These are phyloP conservation scores for Cutaneotrichosporon sp. DNA, from an alignment of 1,284 basidiomycete species.

Conservation along the genomic window DNA sequence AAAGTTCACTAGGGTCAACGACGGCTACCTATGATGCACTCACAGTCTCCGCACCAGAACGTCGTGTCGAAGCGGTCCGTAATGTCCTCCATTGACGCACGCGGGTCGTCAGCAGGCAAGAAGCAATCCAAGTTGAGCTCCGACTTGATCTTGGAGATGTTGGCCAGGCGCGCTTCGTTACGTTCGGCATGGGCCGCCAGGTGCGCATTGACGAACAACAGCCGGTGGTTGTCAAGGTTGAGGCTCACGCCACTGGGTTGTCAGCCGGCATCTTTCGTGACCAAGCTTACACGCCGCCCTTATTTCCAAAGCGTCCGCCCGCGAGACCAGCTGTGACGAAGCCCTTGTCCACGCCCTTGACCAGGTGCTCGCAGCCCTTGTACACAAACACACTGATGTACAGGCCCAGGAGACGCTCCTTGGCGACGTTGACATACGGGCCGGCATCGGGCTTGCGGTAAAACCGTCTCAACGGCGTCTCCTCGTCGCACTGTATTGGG, in stretches of 20 bases:
- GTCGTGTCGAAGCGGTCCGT: constrained; percentile 54
- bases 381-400: constrained; percentile 51
- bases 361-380: constrained; percentile 47
- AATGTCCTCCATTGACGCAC: constrained; percentile 39
- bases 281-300: constrained; percentile 48
- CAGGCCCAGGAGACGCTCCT: constrained; percentile 55
- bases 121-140: constrained; percentile 54
- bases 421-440: constrained; percentile 53
- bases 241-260: constrained; percentile 50
- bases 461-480: not conserved
- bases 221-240: constrained; percentile 51
- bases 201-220: constrained; percentile 56
- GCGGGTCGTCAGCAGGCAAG: constrained; percentile 42
- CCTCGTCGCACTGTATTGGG: not conserved
- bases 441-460: constrained; percentile 19
- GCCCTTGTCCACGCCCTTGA: constrained; percentile 50
- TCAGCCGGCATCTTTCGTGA: constrained; percentile 20
- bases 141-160: constrained; percentile 51
- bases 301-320: constrained; percentile 54
- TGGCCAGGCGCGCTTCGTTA: constrained; percentile 42
- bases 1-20: constrained; percentile 46
- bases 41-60: constrained; percentile 52
- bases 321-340: constrained; percentile 55
- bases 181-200: constrained; percentile 52
- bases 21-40: not conserved